Percentiles rank a stretch among this genome's conserved stretches.
Evolutionary conservation across 306 rosid species (phyloP).

Genomic region (Cucurbita pepo): DNA sequence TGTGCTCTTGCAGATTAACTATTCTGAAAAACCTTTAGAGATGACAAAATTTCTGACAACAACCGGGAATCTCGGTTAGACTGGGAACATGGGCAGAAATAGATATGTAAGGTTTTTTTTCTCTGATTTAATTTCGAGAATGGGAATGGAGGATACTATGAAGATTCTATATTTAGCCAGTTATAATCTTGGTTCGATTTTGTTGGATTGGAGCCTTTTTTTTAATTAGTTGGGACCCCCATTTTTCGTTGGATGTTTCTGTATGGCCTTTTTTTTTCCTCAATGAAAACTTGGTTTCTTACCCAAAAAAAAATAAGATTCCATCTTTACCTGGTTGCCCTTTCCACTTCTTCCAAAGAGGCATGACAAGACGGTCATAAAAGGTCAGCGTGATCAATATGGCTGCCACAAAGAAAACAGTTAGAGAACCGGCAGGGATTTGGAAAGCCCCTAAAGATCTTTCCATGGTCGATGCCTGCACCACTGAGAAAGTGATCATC

Average conservation of each 20-base stretch:
- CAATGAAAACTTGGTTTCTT: too few species aligned
- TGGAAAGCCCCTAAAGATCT: conserved; percentile 48
- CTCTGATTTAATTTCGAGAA: neutral
- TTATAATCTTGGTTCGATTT: too few species aligned
- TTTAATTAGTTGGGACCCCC: too few species aligned
- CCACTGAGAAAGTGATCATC: conserved; percentile 89
- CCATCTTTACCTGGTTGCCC: conserved; percentile 58
- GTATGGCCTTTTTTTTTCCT: too few species aligned
- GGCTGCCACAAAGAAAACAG: conserved; percentile 75
- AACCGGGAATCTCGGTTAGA: neutral
- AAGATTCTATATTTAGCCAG: conserved; percentile 4
- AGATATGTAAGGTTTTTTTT: neutral
- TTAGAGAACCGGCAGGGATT: conserved; percentile 85
- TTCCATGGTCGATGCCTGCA: conserved; percentile 85
- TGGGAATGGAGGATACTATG: neutral
- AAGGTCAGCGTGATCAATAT: conserved; percentile 50
- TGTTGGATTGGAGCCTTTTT: too few species aligned
- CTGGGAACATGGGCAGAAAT: neutral
- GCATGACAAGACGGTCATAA: conserved; percentile 73
- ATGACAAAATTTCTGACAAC: neutral
- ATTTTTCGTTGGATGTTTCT: too few species aligned
- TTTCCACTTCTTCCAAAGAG: conserved; percentile 57
- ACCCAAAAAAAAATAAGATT: neutral
- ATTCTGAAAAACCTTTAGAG: neutral
- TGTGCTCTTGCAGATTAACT: neutral